phyloP scores from a whole-genome alignment of 306 rosid species.

The Inga oerstediana region DNA sequence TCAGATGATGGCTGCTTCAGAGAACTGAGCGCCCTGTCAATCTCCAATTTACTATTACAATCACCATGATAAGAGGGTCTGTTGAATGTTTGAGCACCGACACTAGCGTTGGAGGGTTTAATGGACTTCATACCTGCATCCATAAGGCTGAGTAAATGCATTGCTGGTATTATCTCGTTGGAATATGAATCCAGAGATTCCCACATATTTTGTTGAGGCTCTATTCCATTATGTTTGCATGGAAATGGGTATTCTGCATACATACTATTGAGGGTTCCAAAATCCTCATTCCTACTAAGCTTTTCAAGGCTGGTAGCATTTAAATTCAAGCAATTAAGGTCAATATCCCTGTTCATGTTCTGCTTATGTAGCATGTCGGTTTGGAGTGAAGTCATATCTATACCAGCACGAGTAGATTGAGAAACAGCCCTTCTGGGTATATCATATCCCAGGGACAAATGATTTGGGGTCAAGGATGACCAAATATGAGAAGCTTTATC shows the following conservation, averaged over 20 bases:
- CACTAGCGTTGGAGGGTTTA: conserved; percentile 42
- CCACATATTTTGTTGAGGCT: conserved; percentile 38
- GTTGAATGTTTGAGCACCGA: conserved; percentile 35
- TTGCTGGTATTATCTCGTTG: conserved; percentile 65
- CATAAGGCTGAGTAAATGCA: conserved; percentile 77
- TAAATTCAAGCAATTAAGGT: conserved; percentile 38
- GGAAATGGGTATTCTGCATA: conserved; percentile 44
- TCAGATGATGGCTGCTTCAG: conserved; percentile 33
- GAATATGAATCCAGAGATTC: conserved; percentile 56
- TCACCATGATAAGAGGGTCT: conserved; percentile 44
- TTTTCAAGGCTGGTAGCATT: conserved; percentile 45
- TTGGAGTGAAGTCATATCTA: conserved; percentile 31
- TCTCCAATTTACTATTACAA: conserved; percentile 39
- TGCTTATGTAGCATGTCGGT: conserved; percentile 40
- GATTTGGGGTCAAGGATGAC: conserved; percentile 41
- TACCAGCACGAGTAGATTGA: conserved; percentile 36
- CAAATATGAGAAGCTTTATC: conserved; percentile 47
- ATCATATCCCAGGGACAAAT: conserved; percentile 34
- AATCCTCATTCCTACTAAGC: conserved; percentile 36
- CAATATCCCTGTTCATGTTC: conserved; percentile 37
- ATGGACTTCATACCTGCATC: conserved; percentile 58
- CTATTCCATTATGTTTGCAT: conserved; percentile 38
- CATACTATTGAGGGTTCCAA: conserved; percentile 43
- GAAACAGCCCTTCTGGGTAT: conserved; percentile 39
- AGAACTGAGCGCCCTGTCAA: conserved; percentile 38